phyloP scores from a whole-genome alignment of 2,329 filamentous ascomycete genomes.

The Botryotinia calthae region DNA sequence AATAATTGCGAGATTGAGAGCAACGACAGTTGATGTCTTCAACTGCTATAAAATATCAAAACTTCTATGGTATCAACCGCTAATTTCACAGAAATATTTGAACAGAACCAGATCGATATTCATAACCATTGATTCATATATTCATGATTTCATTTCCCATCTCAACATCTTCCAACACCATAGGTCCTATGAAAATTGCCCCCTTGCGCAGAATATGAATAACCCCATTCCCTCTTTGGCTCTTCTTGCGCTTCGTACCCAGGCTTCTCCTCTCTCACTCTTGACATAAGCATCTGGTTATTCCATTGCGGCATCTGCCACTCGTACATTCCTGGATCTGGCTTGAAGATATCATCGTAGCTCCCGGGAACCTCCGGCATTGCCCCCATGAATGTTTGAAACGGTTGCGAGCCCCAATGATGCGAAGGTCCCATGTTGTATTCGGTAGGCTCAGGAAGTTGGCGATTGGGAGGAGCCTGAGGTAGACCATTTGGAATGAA shows the following conservation, averaged over 20 bases:
- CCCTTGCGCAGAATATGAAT: constrained; percentile 17
- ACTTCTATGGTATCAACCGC: neutral
- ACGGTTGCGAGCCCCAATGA: constrained; percentile 34
- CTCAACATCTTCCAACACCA: constrained; percentile 20
- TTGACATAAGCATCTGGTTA: constrained; percentile 34
- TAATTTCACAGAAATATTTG: neutral
- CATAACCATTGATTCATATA: constrained; percentile 11
- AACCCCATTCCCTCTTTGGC: constrained; percentile 28
- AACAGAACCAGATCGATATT: neutral
- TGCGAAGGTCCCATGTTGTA: constrained; percentile 32
- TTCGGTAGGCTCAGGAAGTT: constrained; percentile 21
- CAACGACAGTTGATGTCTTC: neutral
- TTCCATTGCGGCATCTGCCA: constrained; percentile 36
- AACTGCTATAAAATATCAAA: neutral
- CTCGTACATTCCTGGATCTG: constrained; percentile 34
- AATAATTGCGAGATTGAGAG: neutral
- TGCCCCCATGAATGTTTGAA: constrained; percentile 39
- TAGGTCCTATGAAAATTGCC: constrained; percentile 19
- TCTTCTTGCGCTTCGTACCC: constrained; percentile 30
- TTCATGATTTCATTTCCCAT: constrained; percentile 12
- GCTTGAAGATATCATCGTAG: constrained; percentile 39
- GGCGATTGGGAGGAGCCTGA: constrained; percentile 22
- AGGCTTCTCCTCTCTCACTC: constrained; percentile 36
- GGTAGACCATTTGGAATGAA: constrained; percentile 28
- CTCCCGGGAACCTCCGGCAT: constrained; percentile 32